Evolutionary conservation across 2,329 filamentous ascomycete genomes (phyloP).

Genomic region (Penicillium sp.): DNA sequence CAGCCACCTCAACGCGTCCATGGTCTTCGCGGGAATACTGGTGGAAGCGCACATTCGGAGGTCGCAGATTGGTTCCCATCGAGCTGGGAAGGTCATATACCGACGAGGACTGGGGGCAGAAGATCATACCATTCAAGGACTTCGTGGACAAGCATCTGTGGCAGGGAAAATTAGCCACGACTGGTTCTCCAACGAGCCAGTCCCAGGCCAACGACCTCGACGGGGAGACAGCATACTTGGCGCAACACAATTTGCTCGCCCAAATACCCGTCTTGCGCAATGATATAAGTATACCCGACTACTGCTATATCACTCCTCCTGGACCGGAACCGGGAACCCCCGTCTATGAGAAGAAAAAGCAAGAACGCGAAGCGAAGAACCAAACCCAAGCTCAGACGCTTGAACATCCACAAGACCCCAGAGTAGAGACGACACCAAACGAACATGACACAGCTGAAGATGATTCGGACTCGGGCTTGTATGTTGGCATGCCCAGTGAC

Average conservation of each 20-base stretch:
- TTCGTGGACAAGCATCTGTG: constrained; percentile 65
- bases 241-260: constrained; percentile 80
- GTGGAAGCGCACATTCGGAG: constrained; percentile 67
- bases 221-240: constrained; percentile 67
- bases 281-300: constrained; percentile 79
- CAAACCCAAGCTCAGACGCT: neutral
- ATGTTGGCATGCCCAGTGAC: constrained; percentile 33
- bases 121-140: constrained; percentile 67
- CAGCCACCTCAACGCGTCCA: constrained; percentile 62
- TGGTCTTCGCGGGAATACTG: constrained; percentile 77
- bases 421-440: neutral
- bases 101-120: constrained; percentile 78
- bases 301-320: constrained; percentile 71
- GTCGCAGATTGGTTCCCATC: constrained; percentile 75
- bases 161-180: constrained; percentile 16
- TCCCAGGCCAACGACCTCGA: constrained; percentile 10
- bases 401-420: neutral
- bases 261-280: constrained; percentile 73
- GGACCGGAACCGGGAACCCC: constrained; percentile 49
- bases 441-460: constrained; percentile 7
- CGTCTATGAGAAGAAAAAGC: constrained; percentile 39
- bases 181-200: constrained; percentile 5
- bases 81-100: constrained; percentile 86
- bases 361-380: constrained; percentile 18
- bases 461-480: constrained; percentile 12